Base-by-base conservation (phyloP, 345 rosid genomes). In the Eucalyptus erythrocorys region DNA sequence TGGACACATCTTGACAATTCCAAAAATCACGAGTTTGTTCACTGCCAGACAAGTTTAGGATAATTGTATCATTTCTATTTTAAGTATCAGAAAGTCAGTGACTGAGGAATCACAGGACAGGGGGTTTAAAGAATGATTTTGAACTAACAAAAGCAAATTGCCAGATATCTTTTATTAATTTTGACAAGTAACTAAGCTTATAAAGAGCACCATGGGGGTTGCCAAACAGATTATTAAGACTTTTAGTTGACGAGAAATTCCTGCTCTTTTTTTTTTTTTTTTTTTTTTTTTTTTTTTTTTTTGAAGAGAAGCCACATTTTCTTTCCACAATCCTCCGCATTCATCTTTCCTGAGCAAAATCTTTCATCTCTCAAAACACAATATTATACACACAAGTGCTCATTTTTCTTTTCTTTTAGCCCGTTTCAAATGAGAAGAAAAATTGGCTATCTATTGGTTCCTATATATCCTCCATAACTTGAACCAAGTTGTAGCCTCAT, bases 271-370 rank as follows among this genome's bases (percentile, higher is more conserved):
- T 40, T 76, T 3, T 51, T 71, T 15, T 16, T 40, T 71, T 15
- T 10, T 21, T 37, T 0, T 0, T 11, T 3, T 51, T 71, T 15
- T 16, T 40, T 71, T 15, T 10, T 21, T 37, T 0, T 0, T 11
- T 37, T 71, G 4, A 71, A 71, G 26, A 37, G 81, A 71, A 19
- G 82, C 47, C 24, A 7, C 47, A 76, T 76, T 61, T 30, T 61
- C 68, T 61, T 30, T n/a, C 76, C 76, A 64, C 21, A 76, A 76
- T 76, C 45, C 45, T 76, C 30, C 13, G 40, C 27, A 24, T 76
- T 76, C 76, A 64, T 34, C 76, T 76, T 76, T 76, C 84, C 45
- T 21, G 2, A 11, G 47, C 84, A 76, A 76, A 40, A 76, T 22
- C 30, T 76, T 37, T 76, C 47, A 21, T 40, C 27, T 76, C 84